Evolutionary conservation across 768 basidiomycete genomes (phyloP).

Genomic region (Saitozyma podzolica): DNA sequence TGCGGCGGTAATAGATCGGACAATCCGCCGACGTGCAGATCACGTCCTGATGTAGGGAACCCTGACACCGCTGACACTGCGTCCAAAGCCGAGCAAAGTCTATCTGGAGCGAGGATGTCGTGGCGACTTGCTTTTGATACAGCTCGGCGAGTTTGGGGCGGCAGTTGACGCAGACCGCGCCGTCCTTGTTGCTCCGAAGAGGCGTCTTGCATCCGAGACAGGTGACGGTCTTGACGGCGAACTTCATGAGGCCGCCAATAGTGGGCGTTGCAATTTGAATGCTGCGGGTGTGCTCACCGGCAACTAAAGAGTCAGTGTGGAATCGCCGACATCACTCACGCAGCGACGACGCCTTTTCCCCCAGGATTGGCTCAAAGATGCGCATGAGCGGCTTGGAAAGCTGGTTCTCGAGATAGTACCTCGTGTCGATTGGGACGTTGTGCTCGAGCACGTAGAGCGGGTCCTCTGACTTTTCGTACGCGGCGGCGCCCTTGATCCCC

Average conservation of each 20-base stretch:
- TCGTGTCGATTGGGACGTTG: slow-evolving; percentile 95
- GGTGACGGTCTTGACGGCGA: slow-evolving; percentile 91
- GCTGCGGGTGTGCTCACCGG: slow-evolving; percentile 91
- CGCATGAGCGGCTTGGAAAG: slow-evolving; percentile 94
- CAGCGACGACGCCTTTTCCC: slow-evolving; percentile 81
- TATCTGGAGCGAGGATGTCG: slow-evolving; percentile 77
- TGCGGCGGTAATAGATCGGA: slow-evolving; percentile 97
- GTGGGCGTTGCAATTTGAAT: slow-evolving; percentile 97
- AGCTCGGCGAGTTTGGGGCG: slow-evolving; percentile 79
- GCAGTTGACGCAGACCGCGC: slow-evolving; percentile 94
- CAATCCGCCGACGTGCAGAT: slow-evolving; percentile 96
- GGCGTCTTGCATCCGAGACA: slow-evolving; percentile 96
- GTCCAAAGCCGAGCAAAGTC: slow-evolving; percentile 96
- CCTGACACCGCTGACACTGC: slow-evolving; percentile 97
- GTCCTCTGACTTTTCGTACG: slow-evolving; percentile 98
- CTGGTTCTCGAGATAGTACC: slow-evolving; percentile 97
- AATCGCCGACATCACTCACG: slow-evolving; percentile 58
- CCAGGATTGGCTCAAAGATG: slow-evolving; percentile 96
- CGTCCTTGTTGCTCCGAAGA: slow-evolving; percentile 73
- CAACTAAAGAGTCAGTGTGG: slow-evolving; percentile 60
- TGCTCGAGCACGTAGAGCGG: slow-evolving; percentile 96
- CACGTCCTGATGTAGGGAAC: slow-evolving; percentile 98
- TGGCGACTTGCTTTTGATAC: slow-evolving; percentile 79
- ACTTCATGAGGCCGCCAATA: slow-evolving; percentile 96
- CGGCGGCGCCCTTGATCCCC: slow-evolving; percentile 92